A percentile compares a stretch with the other conserved stretches of the same genome.
Evolutionary conservation across 495 filamentous ascomycete genomes (phyloP).

Genomic region (Daldinia vernicosa): DNA sequence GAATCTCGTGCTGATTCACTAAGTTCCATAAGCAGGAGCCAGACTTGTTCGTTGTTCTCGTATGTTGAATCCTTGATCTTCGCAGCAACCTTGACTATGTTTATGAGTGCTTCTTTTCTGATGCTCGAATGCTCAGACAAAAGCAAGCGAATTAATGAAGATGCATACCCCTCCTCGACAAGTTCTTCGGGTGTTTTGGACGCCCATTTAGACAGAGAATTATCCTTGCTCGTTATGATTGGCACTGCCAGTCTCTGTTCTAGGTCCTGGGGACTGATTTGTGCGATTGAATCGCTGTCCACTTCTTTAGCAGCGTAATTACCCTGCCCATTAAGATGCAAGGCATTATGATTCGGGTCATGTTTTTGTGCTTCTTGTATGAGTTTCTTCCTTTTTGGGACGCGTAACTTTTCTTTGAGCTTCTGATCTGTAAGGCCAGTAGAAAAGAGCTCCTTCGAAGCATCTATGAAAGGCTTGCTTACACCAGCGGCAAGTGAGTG

Average conservation of each 20-base stretch:
- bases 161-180: conserved; percentile 74
- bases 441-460: conserved; percentile 30
- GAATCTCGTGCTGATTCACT: conserved; percentile 71
- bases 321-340: not conserved
- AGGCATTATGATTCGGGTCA: not conserved
- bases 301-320: not conserved
- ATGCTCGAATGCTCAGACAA: conserved; percentile 77
- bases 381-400: conserved; percentile 20
- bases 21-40: conserved; percentile 79
- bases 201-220: conserved; percentile 72
- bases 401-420: conserved; percentile 25
- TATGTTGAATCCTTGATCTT: conserved; percentile 76
- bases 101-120: conserved; percentile 76
- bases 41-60: conserved; percentile 77
- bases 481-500: conserved; percentile 37
- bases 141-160: conserved; percentile 75
- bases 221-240: conserved; percentile 58
- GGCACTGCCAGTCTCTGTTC: conserved; percentile 49
- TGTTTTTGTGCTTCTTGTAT: not conserved
- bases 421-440: conserved; percentile 33
- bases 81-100: conserved; percentile 68
- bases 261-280: conserved; percentile 40
- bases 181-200: conserved; percentile 76
- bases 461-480: conserved; percentile 27
- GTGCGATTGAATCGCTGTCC: conserved; percentile 1